Percentiles rank a stretch among this genome's conserved stretches.
Conservation (phyloP, 1,139 yeast species). For the Saccharomyces hybrid region DNA sequence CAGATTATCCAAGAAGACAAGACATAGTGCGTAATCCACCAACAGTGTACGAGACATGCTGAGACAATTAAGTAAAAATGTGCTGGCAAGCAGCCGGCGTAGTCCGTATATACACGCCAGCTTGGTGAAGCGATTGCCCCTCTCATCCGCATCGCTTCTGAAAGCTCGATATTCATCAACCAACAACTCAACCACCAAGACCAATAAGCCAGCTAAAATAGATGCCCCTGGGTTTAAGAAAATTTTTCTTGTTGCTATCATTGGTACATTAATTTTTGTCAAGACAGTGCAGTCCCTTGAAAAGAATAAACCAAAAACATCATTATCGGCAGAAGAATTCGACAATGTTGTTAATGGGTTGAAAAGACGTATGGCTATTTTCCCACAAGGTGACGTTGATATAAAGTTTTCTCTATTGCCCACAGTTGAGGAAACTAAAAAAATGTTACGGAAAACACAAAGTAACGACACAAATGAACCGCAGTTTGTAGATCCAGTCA, state of each 20-base stretch:
- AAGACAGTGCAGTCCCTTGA: conserved; percentile 48
- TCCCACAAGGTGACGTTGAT: conserved; percentile 23
- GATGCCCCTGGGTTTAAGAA: conserved; percentile 40
- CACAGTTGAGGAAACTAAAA: neutral
- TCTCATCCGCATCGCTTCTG: neutral
- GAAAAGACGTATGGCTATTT: conserved; percentile 45
- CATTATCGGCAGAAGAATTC: conserved; percentile 56
- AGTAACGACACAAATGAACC: neutral
- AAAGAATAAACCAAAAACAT: conserved; percentile 44
- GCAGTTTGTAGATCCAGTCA: conserved; percentile 4
- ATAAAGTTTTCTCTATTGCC: conserved; percentile 10
- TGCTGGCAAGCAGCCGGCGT: neutral
- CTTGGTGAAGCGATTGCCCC: neutral
- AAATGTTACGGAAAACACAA: neutral
- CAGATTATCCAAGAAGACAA: neutral
- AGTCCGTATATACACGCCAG: neutral
- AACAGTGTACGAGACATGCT: neutral
- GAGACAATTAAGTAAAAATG: neutral
- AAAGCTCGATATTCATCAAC: neutral
- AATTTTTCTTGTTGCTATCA: conserved; percentile 42
- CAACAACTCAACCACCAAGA: neutral
- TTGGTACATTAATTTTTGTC: conserved; percentile 48
- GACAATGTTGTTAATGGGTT: conserved; percentile 44
- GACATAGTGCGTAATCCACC: neutral
- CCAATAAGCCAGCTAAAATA: neutral